These are phyloP conservation scores for Orbilia javanica DNA, from an alignment of 2,329 filamentous ascomycete species.

Conservation along the genomic window DNA sequence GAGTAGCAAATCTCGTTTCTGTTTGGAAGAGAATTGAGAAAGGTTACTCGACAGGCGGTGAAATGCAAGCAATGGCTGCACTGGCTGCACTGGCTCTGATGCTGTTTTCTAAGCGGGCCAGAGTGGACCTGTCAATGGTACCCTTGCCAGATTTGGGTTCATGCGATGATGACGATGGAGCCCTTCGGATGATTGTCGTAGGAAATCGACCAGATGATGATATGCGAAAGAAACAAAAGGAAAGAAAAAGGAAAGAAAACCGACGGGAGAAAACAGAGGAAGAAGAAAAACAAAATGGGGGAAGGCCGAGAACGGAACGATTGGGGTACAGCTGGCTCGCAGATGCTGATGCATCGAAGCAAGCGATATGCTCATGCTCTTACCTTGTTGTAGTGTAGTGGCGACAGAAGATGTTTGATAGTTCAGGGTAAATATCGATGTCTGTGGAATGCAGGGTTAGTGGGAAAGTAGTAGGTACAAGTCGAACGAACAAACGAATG, in stretches of 20 bases:
- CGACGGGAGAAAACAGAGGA: not conserved
- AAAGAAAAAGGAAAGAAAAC: not conserved
- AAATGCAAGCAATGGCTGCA: slow-evolving; percentile 57
- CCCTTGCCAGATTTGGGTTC: slow-evolving; percentile 50
- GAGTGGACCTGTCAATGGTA: slow-evolving; percentile 50
- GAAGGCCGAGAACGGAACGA: slow-evolving; percentile 48
- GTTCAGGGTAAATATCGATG: slow-evolving; percentile 51
- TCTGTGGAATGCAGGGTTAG: slow-evolving; percentile 49
- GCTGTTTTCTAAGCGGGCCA: slow-evolving; percentile 41
- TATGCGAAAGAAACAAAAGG: slow-evolving; percentile 17
- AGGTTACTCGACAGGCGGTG: slow-evolving; percentile 55
- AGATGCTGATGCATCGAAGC: slow-evolving; percentile 28
- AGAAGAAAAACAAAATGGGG: slow-evolving; percentile 21
- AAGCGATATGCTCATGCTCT: slow-evolving; percentile 24
- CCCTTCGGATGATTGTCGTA: slow-evolving; percentile 49
- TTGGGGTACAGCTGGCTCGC: slow-evolving; percentile 56
- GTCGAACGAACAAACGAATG: slow-evolving; percentile 8
- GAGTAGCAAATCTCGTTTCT: slow-evolving; percentile 47
- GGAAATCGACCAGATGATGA: slow-evolving; percentile 41
- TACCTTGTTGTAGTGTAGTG: slow-evolving; percentile 40
- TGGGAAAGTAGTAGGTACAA: slow-evolving; percentile 45
- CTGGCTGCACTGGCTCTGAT: slow-evolving; percentile 39
- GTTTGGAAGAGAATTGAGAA: slow-evolving; percentile 26
- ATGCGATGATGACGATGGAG: slow-evolving; percentile 56
- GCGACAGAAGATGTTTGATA: slow-evolving; percentile 24